Percentiles rank a stretch among this genome's conserved stretches.
Conservation (phyloP, 1,284 basidiomycete genomes). For the Pyrrhoderma noxium region DNA sequence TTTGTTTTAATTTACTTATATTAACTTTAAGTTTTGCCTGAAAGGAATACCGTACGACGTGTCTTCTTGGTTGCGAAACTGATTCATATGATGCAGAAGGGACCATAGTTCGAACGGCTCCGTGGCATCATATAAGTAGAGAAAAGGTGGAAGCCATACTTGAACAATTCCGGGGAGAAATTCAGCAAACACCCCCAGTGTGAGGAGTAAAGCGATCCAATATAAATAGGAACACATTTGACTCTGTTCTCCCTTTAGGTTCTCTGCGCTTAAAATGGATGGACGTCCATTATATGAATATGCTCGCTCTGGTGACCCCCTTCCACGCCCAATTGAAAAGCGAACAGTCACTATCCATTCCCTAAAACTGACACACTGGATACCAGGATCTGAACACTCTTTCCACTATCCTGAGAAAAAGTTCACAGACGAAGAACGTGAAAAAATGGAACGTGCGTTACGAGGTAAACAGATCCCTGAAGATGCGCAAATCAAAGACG, state of each 20-base stretch:
- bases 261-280: slow-evolving; percentile 98
- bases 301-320: slow-evolving; percentile 81
- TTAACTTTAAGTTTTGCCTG: slow-evolving; percentile 19
- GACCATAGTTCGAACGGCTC: slow-evolving; percentile 63
- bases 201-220: slow-evolving; percentile 34
- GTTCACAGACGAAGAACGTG: slow-evolving; percentile 63
- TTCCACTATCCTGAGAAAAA: slow-evolving; percentile 70
- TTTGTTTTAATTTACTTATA: slow-evolving; percentile 4
- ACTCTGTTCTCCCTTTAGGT: slow-evolving; percentile 43
- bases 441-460: slow-evolving; percentile 61
- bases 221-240: slow-evolving; percentile 12
- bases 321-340: slow-evolving; percentile 88
- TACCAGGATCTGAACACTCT: slow-evolving; percentile 45
- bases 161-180: slow-evolving; percentile 78
- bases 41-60: slow-evolving; percentile 91
- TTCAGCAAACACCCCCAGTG: slow-evolving; percentile 90
- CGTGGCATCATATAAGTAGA: slow-evolving; percentile 80
- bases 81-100: slow-evolving; percentile 93
- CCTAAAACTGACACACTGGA: slow-evolving; percentile 69
- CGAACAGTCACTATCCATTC: slow-evolving; percentile 81
- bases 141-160: slow-evolving; percentile 70
- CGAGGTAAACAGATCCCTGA: slow-evolving; percentile 32
- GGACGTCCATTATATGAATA: slow-evolving; percentile 96
- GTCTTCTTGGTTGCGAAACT: slow-evolving; percentile 89
- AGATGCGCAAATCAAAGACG: slow-evolving; percentile 27